These are phyloP conservation scores for Clonostachys rosea DNA, from an alignment of 2,329 filamentous ascomycete genomes.

Conservation along the genomic window DNA sequence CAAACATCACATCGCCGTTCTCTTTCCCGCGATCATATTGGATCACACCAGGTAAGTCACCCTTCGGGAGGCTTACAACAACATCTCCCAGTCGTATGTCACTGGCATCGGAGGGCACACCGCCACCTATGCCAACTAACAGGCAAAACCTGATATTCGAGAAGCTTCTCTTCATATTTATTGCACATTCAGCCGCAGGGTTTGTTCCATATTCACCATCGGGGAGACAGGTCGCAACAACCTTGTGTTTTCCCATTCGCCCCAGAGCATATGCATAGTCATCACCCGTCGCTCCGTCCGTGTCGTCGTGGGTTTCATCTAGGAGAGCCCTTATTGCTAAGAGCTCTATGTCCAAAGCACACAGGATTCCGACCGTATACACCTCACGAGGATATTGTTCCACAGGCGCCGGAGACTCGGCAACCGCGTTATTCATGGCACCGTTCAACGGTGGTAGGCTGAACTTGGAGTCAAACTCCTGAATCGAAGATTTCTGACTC, in stretches of 20 bases:
- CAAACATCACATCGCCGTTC: background rate
- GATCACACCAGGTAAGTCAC: slow-evolving; percentile 3
- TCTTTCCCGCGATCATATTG: slow-evolving; percentile 4
- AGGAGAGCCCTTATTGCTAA: background rate
- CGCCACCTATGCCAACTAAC: slow-evolving; percentile 13
- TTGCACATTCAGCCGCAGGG: slow-evolving; percentile 19
- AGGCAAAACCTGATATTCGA: slow-evolving; percentile 11
- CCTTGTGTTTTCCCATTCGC: slow-evolving; percentile 17
- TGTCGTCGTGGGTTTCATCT: background rate
- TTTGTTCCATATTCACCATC: slow-evolving; percentile 19
- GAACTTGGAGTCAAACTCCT: too few species aligned
- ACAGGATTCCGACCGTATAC: background rate
- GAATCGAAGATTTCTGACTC: background rate
- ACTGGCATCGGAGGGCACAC: slow-evolving; percentile 3
- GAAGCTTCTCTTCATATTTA: slow-evolving; percentile 23
- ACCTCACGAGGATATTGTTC: too few species aligned
- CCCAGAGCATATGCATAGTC: background rate
- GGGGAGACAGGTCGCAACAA: slow-evolving; percentile 21
- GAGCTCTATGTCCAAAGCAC: background rate
- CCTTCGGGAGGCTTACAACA: slow-evolving; percentile 10
- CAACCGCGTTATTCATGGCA: too few species aligned
- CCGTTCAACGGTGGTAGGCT: too few species aligned
- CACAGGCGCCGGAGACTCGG: too few species aligned
- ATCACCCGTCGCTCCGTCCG: background rate
- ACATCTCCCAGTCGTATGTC: slow-evolving; percentile 12